Base-by-base conservation (phyloP, 1,284 basidiomycete species). In the Sanghuangporus weigelae region DNA sequence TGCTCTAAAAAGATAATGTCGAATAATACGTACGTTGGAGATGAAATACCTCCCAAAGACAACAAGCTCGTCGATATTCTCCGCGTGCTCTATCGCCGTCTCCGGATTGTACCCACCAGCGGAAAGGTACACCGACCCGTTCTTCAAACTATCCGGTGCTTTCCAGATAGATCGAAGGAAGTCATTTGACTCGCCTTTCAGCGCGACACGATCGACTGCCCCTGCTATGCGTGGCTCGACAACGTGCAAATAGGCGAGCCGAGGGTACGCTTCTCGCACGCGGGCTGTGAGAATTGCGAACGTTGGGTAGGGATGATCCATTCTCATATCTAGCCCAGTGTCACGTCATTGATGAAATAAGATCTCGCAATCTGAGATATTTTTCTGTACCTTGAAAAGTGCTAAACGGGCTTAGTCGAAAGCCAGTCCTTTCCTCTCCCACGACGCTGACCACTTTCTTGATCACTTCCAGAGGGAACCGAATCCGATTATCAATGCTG, bases 161-260 rank as follows among this genome's bases (percentile, higher is more conserved):
- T 55, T 55, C 75, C 76, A 77, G 19, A 75, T 70, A 14, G 68
- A 68, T 16, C 75, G 73, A n/a, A 76, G 56, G 63, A 74, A 70
- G 44, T 75, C 67, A 65, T 74, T 77, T n/a, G 73, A 72, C 66
- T 72, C 59, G 61, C 72, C 60, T 14, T 36, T 26, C 12, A 57
- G 42, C 36, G 36, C 38, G 23, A 38, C 48, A 19, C 57, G 56
- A 16, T 57, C 38, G 23, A 71, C 67, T 21, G 71, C 68, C 5
- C 38, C 60, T 8, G 60, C 51, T 10, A 62, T 50, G 12, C 60
- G 51, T 8, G 60, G 60, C 68, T 87, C 85, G 31, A 83, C 72
- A 40, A 81, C 73, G 69, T 89, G 87, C 16, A 87, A 63, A 69
- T 85, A 88, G 1, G 83, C 83, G 10, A 87, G 72, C 8, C 77